Percentiles rank a stretch among this genome's conserved stretches.
These are phyloP conservation scores for Volvariella volvacea DNA, from an alignment of 1,284 basidiomycete genomes.

Conservation along the genomic window DNA sequence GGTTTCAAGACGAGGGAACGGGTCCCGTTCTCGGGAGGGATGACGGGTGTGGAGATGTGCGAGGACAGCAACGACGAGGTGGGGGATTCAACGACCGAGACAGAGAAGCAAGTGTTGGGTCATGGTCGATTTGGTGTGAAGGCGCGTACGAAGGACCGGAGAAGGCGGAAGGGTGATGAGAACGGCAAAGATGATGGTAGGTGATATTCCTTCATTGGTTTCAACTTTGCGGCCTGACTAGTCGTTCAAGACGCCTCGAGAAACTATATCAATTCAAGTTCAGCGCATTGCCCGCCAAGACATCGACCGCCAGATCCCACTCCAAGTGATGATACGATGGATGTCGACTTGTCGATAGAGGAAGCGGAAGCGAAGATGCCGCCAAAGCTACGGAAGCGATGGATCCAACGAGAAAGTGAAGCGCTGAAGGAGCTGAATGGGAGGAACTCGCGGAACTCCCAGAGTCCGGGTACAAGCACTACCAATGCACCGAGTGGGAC, in stretches of 20 bases:
- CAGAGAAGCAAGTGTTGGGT: constrained; percentile 1
- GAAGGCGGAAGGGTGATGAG: constrained; percentile 4
- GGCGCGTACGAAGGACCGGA: neutral
- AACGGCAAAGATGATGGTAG: constrained; percentile 9
- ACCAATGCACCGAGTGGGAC: constrained; percentile 2
- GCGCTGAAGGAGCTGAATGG: constrained; percentile 13
- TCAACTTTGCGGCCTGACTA: too few relatives aligned
- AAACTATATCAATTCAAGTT: too few relatives aligned
- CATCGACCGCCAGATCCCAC: constrained; percentile 12
- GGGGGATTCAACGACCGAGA: neutral
- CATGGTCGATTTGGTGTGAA: neutral
- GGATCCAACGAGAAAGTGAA: constrained; percentile 24
- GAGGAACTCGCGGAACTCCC: neutral
- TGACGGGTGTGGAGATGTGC: constrained; percentile 57
- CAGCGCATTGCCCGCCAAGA: too few relatives aligned
- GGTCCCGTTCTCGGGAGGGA: constrained; percentile 46
- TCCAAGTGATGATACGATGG: constrained; percentile 1
- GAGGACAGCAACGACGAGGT: constrained; percentile 7
- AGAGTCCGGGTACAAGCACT: constrained; percentile 4
- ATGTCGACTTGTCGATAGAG: constrained; percentile 1
- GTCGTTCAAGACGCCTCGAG: too few relatives aligned
- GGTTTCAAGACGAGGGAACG: constrained; percentile 60
- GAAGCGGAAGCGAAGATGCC: constrained; percentile 40
- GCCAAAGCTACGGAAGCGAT: constrained; percentile 58
- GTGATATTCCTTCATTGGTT: too few relatives aligned